These are phyloP conservation scores for Hanseniaspora lindneri DNA, from an alignment of 805 yeast genomes.

Conservation along the genomic window DNA sequence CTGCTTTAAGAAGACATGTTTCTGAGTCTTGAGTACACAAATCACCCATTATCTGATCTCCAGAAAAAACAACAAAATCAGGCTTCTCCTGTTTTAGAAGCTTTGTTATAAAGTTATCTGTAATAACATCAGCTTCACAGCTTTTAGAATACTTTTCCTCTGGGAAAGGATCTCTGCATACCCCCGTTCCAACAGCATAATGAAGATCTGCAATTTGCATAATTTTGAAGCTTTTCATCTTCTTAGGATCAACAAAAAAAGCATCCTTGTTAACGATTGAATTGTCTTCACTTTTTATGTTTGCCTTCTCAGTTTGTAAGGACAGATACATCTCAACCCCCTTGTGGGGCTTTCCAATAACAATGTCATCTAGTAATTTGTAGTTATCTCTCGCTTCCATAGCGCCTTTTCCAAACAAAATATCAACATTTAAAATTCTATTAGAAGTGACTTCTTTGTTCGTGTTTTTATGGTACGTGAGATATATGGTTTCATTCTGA, in stretches of 20 bases:
- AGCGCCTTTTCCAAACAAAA: constrained; percentile 61
- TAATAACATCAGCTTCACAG: constrained; percentile 72
- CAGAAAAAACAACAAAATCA: constrained; percentile 74
- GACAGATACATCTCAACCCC: constrained; percentile 4
- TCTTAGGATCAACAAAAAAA: constrained; percentile 28
- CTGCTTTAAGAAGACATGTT: constrained; percentile 67
- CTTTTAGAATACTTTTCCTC: constrained; percentile 23
- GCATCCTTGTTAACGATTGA: constrained; percentile 19
- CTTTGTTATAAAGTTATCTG: constrained; percentile 46
- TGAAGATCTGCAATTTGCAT: constrained; percentile 88
- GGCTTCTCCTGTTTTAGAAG: constrained; percentile 70
- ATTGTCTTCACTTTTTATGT: constrained; percentile 13
- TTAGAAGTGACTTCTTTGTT: background rate
- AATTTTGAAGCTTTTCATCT: constrained; percentile 53
- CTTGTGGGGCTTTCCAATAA: constrained; percentile 13
- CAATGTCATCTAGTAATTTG: constrained; percentile 31
- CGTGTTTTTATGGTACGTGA: constrained; percentile 4
- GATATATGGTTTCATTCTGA: background rate
- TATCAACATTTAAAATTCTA: constrained; percentile 43
- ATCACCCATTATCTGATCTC: constrained; percentile 84
- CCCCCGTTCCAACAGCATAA: constrained; percentile 71
- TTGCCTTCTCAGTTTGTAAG: background rate
- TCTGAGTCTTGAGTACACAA: constrained; percentile 62
- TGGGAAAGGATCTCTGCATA: constrained; percentile 66
- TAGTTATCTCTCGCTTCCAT: constrained; percentile 70